phyloP scores from a whole-genome alignment of 495 filamentous ascomycete species.

The Penicillium antarcticum region DNA sequence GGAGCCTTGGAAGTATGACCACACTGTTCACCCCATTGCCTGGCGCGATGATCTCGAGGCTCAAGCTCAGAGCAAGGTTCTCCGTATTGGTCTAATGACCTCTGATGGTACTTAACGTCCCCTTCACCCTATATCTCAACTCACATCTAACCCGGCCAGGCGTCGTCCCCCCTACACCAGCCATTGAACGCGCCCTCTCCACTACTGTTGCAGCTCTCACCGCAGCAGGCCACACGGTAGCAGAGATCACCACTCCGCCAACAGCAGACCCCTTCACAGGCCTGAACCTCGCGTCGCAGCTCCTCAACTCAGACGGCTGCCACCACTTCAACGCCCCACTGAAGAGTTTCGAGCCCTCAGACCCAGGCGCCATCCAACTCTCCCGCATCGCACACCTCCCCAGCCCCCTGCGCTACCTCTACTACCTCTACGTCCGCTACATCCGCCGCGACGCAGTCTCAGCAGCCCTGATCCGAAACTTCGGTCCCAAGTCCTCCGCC shows the following conservation, averaged over 20 bases:
- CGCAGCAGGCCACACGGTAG: slow-evolving; percentile 70
- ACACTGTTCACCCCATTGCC: slow-evolving; percentile 76
- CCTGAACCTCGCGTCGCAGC: slow-evolving; percentile 73
- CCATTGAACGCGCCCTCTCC: slow-evolving; percentile 74
- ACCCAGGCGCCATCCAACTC: slow-evolving; percentile 75
- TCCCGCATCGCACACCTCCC: slow-evolving; percentile 69
- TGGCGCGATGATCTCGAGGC: slow-evolving; percentile 65
- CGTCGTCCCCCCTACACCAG: slow-evolving; percentile 84
- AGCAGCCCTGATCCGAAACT: slow-evolving; percentile 71
- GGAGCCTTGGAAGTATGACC: slow-evolving; percentile 91
- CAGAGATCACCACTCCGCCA: slow-evolving; percentile 65
- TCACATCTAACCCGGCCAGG: slow-evolving; percentile 23
- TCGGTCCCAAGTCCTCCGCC: slow-evolving; percentile 64
- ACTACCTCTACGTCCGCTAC: slow-evolving; percentile 86
- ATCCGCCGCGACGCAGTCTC: slow-evolving; percentile 70
- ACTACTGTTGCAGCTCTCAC: slow-evolving; percentile 65
- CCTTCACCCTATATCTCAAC: background rate
- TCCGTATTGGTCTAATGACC: slow-evolving; percentile 74
- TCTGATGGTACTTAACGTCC: slow-evolving; percentile 66
- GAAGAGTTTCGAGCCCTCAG: slow-evolving; percentile 73
- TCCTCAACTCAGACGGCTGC: slow-evolving; percentile 86
- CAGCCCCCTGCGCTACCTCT: slow-evolving; percentile 73
- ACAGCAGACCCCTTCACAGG: slow-evolving; percentile 64
- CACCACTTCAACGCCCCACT: slow-evolving; percentile 76
- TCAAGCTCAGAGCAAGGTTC: slow-evolving; percentile 55